These are phyloP conservation scores for Penicillium sp. DNA, from an alignment of 2,329 filamentous ascomycete species.

Conservation along the genomic window DNA sequence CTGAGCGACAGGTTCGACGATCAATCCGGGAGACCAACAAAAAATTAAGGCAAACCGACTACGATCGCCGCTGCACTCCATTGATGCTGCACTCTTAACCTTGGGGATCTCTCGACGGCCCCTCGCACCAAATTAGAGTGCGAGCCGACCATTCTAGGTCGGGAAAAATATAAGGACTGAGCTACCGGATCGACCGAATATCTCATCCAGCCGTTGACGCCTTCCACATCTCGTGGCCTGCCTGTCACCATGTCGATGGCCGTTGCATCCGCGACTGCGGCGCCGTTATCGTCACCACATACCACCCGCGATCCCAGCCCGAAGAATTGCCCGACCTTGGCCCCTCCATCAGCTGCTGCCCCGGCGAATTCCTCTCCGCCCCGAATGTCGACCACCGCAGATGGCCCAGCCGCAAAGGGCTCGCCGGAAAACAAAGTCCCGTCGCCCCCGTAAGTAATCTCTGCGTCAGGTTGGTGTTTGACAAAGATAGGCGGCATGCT, in stretches of 20 bases:
- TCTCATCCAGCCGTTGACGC: too few species aligned
- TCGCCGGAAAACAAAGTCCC: constrained; percentile 39
- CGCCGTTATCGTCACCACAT: constrained; percentile 45
- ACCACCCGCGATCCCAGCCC: constrained; percentile 46
- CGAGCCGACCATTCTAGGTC: background rate
- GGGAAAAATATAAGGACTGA: too few species aligned
- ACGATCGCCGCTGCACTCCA: too few species aligned
- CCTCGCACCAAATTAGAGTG: too few species aligned
- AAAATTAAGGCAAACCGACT: too few species aligned
- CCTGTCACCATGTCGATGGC: constrained; percentile 46
- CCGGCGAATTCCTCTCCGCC: constrained; percentile 37
- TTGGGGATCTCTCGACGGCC: constrained; percentile 6
- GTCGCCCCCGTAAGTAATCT: constrained; percentile 49
- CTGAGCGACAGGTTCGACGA: too few species aligned
- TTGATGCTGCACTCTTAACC: constrained; percentile 12
- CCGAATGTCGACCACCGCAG: constrained; percentile 31
- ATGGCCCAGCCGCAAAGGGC: constrained; percentile 34
- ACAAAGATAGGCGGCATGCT: constrained; percentile 2
- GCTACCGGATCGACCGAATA: too few species aligned
- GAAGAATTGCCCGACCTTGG: constrained; percentile 43
- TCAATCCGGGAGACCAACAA: too few species aligned
- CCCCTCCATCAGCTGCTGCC: constrained; percentile 31
- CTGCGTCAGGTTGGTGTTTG: background rate
- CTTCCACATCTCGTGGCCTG: too few species aligned
- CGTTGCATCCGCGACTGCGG: constrained; percentile 46